Percentiles rank a stretch among this genome's conserved stretches.
Conservation (phyloP, 1,284 basidiomycete species). For the Cutaneotrichosporon cavernicola region DNA sequence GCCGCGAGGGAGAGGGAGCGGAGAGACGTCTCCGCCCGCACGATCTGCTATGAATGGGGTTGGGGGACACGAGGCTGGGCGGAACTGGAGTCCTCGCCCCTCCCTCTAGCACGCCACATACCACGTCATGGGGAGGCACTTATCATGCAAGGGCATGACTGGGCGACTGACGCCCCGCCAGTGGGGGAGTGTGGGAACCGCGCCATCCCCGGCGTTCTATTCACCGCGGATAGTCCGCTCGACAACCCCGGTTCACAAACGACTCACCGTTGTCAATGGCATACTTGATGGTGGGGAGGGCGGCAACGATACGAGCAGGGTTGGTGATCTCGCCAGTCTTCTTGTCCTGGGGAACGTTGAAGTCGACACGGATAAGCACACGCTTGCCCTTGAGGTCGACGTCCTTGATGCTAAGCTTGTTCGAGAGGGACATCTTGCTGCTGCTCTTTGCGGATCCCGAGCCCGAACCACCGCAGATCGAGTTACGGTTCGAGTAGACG, state of each 20-base stretch:
- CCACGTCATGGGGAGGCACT: no score
- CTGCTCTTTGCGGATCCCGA: neutral
- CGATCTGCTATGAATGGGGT: no score
- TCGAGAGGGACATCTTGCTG: constrained; percentile 86
- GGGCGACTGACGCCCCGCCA: no score
- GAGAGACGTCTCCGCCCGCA: no score
- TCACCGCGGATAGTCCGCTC: neutral
- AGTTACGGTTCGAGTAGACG: constrained; percentile 10
- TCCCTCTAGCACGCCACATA: no score
- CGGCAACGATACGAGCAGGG: constrained; percentile 93
- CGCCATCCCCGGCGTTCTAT: no score
- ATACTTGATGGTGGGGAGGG: constrained; percentile 93
- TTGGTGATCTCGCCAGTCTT: constrained; percentile 85
- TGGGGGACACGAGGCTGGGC: no score
- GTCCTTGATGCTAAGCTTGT: constrained; percentile 90
- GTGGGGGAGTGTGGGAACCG: neutral
- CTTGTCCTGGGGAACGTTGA: constrained; percentile 83
- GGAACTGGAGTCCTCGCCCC: no score
- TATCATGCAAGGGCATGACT: no score
- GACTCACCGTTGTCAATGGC: constrained; percentile 80
- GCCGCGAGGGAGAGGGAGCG: neutral
- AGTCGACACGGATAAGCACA: constrained; percentile 96
- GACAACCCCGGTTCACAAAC: neutral
- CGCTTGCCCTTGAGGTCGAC: constrained; percentile 77
- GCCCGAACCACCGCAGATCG: neutral